Conservation (phyloP, 306 rosid species). For the Castanospermum australe region DNA sequence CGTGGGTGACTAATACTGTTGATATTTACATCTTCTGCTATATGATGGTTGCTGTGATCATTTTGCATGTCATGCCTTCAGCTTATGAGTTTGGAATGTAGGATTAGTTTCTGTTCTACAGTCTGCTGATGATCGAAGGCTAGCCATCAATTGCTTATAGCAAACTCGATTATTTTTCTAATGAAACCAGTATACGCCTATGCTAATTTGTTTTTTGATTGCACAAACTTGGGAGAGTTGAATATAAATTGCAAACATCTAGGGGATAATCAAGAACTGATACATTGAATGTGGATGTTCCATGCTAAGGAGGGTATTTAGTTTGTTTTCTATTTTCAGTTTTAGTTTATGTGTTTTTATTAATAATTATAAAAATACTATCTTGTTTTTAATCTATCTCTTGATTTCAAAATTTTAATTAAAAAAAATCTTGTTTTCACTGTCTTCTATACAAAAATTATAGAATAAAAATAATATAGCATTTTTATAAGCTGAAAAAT, state of each 20-base stretch:
- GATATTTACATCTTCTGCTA: slow-evolving; percentile 28
- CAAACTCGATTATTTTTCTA: background rate
- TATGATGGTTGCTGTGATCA: slow-evolving; percentile 18
- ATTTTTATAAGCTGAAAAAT: too few relatives aligned
- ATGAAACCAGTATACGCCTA: background rate
- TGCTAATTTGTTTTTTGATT: background rate
- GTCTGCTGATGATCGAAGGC: background rate
- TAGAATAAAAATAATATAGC: too few relatives aligned
- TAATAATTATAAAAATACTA: too few relatives aligned
- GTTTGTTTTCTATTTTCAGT: too few relatives aligned
- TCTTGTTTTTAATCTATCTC: too few relatives aligned
- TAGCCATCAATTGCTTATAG: background rate
- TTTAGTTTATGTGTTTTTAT: too few relatives aligned
- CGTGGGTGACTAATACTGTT: slow-evolving; percentile 44
- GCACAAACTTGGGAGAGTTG: background rate
- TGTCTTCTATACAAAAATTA: too few relatives aligned
- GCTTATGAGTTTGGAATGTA: background rate
- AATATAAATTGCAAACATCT: background rate
- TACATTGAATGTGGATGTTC: background rate
- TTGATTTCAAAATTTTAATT: too few relatives aligned
- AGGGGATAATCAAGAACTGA: background rate
- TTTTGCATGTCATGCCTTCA: background rate
- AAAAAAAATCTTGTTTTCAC: too few relatives aligned
- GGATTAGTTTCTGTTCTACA: background rate
- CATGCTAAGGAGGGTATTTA: background rate